These are phyloP conservation scores for Neurospora hispaniola DNA, from an alignment of 495 filamentous ascomycete species.

Conservation along the genomic window DNA sequence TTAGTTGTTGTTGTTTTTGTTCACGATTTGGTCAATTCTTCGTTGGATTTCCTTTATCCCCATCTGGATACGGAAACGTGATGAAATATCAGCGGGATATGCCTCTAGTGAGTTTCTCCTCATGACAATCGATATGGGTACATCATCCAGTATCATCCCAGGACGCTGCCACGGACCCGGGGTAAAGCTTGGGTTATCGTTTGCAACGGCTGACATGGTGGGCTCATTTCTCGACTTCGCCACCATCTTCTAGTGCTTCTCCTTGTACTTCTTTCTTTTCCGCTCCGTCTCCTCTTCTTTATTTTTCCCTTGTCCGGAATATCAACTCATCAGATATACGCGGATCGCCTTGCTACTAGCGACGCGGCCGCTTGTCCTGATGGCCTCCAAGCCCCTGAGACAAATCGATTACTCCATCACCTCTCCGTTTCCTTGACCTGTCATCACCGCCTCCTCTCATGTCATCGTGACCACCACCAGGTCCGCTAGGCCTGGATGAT, in stretches of 20 bases:
- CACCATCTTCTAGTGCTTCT: not conserved
- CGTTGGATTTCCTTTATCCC: not conserved
- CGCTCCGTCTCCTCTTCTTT: not conserved
- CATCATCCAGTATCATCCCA: not conserved
- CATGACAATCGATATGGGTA: not conserved
- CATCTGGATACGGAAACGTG: not conserved
- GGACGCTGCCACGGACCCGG: not conserved
- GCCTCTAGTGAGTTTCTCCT: not conserved
- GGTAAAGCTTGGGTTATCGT: not conserved
- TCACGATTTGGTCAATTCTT: not conserved
- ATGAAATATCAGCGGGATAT: not conserved
- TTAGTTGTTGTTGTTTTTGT: not conserved
- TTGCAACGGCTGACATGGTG: not conserved
- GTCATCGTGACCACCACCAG: slow-evolving; percentile 4
- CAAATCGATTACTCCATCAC: slow-evolving; percentile 14
- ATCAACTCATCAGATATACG: not conserved
- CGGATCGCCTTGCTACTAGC: slow-evolving; percentile 7
- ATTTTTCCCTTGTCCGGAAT: not conserved
- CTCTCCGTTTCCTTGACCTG: slow-evolving; percentile 22
- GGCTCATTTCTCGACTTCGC: not conserved
- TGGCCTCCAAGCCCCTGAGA: slow-evolving; percentile 10
- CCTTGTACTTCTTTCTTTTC: not conserved
- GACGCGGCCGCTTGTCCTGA: slow-evolving; percentile 23
- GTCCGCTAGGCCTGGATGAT: slow-evolving; percentile 10
- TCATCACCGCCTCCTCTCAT: slow-evolving; percentile 16